A percentile compares a stretch with the other conserved stretches of the same genome.
Conservation (phyloP, 148 eudicot genomes). For the Oxyria digyna region DNA sequence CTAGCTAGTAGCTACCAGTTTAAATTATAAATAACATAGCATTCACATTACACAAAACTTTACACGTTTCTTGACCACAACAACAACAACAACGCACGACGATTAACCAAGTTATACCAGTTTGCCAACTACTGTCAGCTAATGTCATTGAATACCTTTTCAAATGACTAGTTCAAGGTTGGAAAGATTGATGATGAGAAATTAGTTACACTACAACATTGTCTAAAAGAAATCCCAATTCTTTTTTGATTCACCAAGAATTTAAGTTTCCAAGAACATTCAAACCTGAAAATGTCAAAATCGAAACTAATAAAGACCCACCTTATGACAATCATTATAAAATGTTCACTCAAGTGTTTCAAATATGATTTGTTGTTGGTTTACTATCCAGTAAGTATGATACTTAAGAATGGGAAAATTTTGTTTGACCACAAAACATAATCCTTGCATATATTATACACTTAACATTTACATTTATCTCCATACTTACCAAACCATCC, state of each 20-base stretch:
- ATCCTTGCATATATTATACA: background rate
- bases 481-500: background rate
- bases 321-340: no score
- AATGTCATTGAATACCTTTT: background rate
- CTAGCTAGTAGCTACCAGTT: background rate
- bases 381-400: no score
- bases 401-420: no score
- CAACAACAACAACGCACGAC: conserved; percentile 2
- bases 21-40: background rate
- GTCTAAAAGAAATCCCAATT: no score
- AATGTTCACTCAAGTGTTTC: no score
- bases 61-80: background rate
- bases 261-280: no score
- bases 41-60: background rate
- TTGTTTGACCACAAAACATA: no score
- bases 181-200: background rate
- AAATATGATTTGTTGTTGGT: no score
- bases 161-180: background rate
- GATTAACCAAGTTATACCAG: background rate
- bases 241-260: no score
- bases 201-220: no score
- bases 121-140: background rate
- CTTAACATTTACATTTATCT: background rate
- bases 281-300: no score
- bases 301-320: no score